Evolutionary conservation across 768 basidiomycete genomes (phyloP).

Genomic region (Boletus speciosus): DNA sequence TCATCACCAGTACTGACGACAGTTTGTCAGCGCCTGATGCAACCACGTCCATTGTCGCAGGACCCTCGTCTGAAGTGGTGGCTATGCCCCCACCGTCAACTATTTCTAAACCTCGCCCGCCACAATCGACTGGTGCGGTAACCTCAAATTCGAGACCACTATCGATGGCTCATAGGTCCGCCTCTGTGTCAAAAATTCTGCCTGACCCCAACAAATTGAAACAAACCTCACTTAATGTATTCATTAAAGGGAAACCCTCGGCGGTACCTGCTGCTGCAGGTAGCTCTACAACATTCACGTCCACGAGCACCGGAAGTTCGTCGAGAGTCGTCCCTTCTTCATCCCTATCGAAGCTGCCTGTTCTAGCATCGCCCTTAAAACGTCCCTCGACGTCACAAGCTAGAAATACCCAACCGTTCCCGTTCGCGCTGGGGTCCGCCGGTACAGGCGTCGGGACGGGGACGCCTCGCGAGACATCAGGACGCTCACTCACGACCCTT

Average conservation of each 20-base stretch:
- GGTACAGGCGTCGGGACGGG: neutral
- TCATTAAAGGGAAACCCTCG: conserved; percentile 17
- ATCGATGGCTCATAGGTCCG: neutral
- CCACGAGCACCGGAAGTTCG: conserved; percentile 4
- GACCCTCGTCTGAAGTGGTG: neutral
- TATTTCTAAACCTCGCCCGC: conserved; percentile 5
- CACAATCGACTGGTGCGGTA: conserved; percentile 1
- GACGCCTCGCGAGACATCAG: conserved; percentile 2
- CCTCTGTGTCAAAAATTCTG: conserved; percentile 12
- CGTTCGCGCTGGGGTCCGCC: conserved; percentile 4
- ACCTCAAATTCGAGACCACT: conserved; percentile 6
- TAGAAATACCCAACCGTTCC: conserved; percentile 1
- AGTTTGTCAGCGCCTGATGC: neutral
- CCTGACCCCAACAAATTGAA: conserved; percentile 18
- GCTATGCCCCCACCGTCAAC: conserved; percentile 3
- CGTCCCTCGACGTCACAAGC: conserved; percentile 7
- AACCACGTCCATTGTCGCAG: neutral
- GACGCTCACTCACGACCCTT: conserved; percentile 56
- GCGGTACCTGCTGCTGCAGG: no score
- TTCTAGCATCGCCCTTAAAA: conserved; percentile 21
- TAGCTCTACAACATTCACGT: neutral
- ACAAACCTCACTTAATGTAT: conserved; percentile 24
- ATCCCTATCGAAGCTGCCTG: conserved; percentile 31
- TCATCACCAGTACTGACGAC: neutral
- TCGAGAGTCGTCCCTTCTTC: conserved; percentile 4